Base-by-base conservation (phyloP, 2,329 filamentous ascomycete species). In the Setomelanomma holmii region DNA sequence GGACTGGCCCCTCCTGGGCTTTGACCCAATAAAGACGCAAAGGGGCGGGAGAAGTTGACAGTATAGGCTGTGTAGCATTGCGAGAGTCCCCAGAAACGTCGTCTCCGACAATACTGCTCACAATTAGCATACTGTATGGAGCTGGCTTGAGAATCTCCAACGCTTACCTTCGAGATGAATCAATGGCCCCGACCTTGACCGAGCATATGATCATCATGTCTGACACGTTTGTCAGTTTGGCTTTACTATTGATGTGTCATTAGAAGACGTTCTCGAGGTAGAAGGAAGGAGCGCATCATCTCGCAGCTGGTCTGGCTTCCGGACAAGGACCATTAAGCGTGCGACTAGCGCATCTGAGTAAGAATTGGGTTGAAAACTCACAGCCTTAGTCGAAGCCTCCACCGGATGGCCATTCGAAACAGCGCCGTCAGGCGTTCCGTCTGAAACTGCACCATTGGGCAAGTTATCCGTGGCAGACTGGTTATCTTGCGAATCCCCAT, bases 301-400 rank as follows among this genome's bases (percentile, higher is more conserved):
- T 67, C 66, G 67, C 50, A 52, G 56, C 47, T 62, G 58, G 46
- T 67, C 69, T 64, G 74, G 73, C 47, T 73, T 77, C 61, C 75
- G 79, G 48, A 85, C 79, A 55, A 86, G 75, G 53, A 84, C 81
- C 36, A 77, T 78, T 56, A 86, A 75, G 49, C 75, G 75, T 59
- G 79, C 76, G 55, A 83, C 76, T 64, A 84, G 80, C 52, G 80
- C 76, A 63, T 85, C 79, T 34, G 78, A 78, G 69, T 85, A 85
- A 17, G 75, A 77, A 68, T 80, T 76, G 51, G 64, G 55, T 67
- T 72, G 63, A 51, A 59, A 62, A 72, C 67, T 69, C 64, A 70
- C 64, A 68, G 64, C 66, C 56, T 68, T 68, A 45, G 62, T 64
- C 51, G 66, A 61, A 46, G 51, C 55, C 56, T 71, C 68, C 51